phyloP scores from a whole-genome alignment of 257 asterid genomes.

The Scutellaria minor region DNA sequence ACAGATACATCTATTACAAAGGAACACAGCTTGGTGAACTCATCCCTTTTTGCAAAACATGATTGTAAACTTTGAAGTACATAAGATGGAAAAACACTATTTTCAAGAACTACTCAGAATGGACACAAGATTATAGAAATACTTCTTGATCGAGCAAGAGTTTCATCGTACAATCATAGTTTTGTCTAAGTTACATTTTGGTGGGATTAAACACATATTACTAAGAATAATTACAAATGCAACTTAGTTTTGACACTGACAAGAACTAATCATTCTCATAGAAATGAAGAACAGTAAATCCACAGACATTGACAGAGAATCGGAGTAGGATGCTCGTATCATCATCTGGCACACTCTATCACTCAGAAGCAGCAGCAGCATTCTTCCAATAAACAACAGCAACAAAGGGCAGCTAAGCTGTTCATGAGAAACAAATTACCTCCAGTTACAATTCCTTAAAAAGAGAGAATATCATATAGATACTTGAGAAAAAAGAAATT shows the following conservation, averaged over 20 bases:
- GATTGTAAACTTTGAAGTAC: too few relatives aligned
- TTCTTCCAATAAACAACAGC: constrained; percentile 75
- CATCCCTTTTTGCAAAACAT: too few relatives aligned
- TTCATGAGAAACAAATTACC: constrained; percentile 32
- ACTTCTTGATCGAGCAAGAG: not conserved
- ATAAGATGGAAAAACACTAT: too few relatives aligned
- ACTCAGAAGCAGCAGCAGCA: constrained; percentile 75
- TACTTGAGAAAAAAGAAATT: not conserved
- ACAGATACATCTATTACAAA: too few relatives aligned
- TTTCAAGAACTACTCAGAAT: not conserved
- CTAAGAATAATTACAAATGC: constrained; percentile 3
- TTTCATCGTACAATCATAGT: constrained; percentile 9
- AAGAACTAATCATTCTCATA: not conserved
- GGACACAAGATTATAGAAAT: constrained; percentile 3
- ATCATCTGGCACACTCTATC: constrained; percentile 10
- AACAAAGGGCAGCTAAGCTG: constrained; percentile 79
- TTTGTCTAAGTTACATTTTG: constrained; percentile 6
- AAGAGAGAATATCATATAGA: not conserved
- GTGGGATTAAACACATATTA: not conserved
- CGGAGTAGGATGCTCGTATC: not conserved
- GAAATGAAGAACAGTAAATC: constrained; percentile 22
- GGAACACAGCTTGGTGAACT: too few relatives aligned
- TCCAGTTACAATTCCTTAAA: constrained; percentile 21
- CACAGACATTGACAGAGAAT: constrained; percentile 16
- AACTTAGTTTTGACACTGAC: constrained; percentile 14